Conservation (phyloP, 768 basidiomycete genomes). For the Psilocybe cyanescens region DNA sequence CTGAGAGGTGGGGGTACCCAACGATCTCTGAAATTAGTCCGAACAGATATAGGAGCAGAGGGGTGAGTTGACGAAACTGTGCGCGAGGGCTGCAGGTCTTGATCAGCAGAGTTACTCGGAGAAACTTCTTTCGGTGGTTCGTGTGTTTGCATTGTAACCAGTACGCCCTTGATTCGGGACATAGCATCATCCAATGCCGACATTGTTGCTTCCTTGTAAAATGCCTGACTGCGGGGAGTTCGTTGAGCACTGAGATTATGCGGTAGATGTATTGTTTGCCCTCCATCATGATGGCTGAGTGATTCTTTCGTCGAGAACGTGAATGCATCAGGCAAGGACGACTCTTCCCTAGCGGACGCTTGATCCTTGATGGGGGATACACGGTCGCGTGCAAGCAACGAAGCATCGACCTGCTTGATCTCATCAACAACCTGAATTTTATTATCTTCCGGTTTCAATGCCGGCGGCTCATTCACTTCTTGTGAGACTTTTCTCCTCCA, state of each 20-base stretch:
- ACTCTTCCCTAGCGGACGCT: neutral
- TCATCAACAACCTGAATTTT: conserved; percentile 18
- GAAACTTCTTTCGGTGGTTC: conserved; percentile 37
- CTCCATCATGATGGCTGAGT: conserved; percentile 13
- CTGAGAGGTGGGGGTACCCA: conserved; percentile 65
- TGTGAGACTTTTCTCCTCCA: conserved; percentile 49
- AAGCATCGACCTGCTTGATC: conserved; percentile 17
- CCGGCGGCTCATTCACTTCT: conserved; percentile 13
- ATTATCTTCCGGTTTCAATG: conserved; percentile 4
- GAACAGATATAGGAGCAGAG: conserved; percentile 17
- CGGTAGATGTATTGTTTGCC: conserved; percentile 27
- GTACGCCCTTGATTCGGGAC: conserved; percentile 83
- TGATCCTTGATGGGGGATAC: conserved; percentile 10
- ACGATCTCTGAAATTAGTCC: conserved; percentile 41
- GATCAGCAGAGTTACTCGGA: conserved; percentile 18
- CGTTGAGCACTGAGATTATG: conserved; percentile 30
- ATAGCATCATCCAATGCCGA: conserved; percentile 81
- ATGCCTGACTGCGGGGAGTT: conserved; percentile 42
- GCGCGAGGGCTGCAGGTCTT: conserved; percentile 25
- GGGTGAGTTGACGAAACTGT: conserved; percentile 21
- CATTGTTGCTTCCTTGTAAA: conserved; percentile 60
- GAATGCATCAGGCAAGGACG: conserved; percentile 7
- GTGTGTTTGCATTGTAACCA: conserved; percentile 66
- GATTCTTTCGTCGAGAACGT: conserved; percentile 23
- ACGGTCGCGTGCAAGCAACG: conserved; percentile 3